These are phyloP conservation scores for Botrytis hyacinthi DNA, from an alignment of 2,329 filamentous ascomycete genomes.

Conservation along the genomic window DNA sequence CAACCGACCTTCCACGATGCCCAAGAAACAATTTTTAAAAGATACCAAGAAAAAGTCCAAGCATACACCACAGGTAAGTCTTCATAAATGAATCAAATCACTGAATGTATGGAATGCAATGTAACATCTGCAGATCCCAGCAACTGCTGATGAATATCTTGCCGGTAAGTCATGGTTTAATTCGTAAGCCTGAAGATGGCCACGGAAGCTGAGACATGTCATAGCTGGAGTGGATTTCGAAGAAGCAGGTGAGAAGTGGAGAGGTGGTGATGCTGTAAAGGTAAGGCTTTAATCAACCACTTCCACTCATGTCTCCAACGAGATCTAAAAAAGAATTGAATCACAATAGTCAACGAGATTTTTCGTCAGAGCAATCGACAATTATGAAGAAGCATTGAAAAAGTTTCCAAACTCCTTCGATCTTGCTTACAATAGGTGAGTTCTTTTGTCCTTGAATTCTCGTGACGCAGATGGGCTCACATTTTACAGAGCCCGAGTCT, in stretches of 20 bases:
- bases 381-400: constrained; percentile 61
- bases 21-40: constrained; percentile 41
- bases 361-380: constrained; percentile 62
- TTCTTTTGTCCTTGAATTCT: not conserved
- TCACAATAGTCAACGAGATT: constrained; percentile 44
- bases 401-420: constrained; percentile 64
- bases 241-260: constrained; percentile 72
- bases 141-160: constrained; percentile 66
- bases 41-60: constrained; percentile 43
- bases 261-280: constrained; percentile 67
- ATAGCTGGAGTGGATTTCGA: constrained; percentile 65
- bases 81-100: not conserved
- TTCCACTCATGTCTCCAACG: not conserved
- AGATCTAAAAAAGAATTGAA: constrained; percentile 11
- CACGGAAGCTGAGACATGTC: constrained; percentile 22
- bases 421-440: constrained; percentile 71
- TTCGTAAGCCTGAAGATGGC: not conserved
- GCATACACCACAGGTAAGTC: constrained; percentile 33
- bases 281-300: constrained; percentile 23
- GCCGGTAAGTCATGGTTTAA: constrained; percentile 46
- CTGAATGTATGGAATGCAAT: not conserved
- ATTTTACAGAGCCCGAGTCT: constrained; percentile 57
- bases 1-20: constrained; percentile 26
- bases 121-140: constrained; percentile 45
- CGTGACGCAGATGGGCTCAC: constrained; percentile 23